phyloP scores from a whole-genome alignment of 202 grass and related monocot genomes.

The Dendrocalamus latiflorus region DNA sequence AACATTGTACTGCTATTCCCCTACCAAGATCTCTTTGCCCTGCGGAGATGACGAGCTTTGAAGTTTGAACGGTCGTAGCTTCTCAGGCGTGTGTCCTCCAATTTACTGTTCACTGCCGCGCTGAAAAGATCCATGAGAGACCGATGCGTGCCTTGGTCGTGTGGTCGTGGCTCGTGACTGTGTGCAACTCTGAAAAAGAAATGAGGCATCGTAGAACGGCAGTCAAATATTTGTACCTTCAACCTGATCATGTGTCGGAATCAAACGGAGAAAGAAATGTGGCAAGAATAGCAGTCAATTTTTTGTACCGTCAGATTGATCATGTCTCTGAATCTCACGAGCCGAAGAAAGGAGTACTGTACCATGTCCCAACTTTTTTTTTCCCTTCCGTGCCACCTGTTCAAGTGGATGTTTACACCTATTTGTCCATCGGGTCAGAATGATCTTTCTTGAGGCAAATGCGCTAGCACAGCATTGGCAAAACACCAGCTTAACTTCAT shows the following conservation, averaged over 20 bases:
- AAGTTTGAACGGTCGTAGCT: background rate
- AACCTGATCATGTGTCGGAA: background rate
- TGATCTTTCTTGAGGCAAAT: background rate
- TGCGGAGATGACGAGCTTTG: background rate
- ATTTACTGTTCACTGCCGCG: background rate
- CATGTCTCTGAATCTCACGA: slow-evolving; percentile 5
- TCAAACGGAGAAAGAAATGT: background rate
- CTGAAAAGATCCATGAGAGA: background rate
- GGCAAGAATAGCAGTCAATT: background rate
- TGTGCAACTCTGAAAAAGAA: background rate
- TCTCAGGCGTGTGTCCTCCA: background rate
- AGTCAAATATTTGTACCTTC: background rate
- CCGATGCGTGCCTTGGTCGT: background rate
- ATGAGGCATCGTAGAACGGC: background rate
- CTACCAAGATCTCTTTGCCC: too few species aligned
- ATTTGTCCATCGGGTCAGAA: background rate
- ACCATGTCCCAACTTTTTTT: background rate
- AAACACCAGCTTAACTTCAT: background rate
- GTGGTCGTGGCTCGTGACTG: background rate
- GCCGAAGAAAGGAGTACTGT: too few species aligned
- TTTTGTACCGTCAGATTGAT: slow-evolving; percentile 7
- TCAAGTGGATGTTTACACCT: background rate
- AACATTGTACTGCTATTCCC: background rate
- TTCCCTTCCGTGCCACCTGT: too few species aligned
- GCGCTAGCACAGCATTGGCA: background rate